Base-by-base conservation (phyloP, 805 yeast genomes). In the Yarrowia deformans region DNA sequence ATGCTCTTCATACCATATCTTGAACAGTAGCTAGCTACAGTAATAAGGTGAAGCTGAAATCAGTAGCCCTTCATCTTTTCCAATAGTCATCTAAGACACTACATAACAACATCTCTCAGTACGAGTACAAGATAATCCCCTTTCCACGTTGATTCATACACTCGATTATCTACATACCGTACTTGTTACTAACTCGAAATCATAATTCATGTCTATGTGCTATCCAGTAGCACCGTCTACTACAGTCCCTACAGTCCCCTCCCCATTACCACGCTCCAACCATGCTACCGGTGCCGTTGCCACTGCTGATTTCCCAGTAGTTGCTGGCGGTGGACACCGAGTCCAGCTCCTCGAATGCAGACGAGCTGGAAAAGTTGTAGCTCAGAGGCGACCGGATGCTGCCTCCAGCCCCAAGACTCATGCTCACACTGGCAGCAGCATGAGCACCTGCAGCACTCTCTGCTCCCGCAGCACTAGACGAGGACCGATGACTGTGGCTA, bases 231-330 rank as follows among this genome's bases (percentile, higher is more conserved):
- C 61, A 55, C 46, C 61, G 35, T 55, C 61, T 39, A 55, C 50
- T 23, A n/a, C n/a, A 23, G 8, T 2, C 35, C 39, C 4, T 34
- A 8, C 40, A 5, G n/a, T n/a, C n/a, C 29, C 23, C 5, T 7
- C 35, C 8, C 5, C 23, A 5, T 14, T 56, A 63, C 68, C 68
- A 63, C 19, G 68, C 68, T 12, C 68, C 68, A 16, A 63, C 68
- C 68, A 63, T 49, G 29, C 68, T 63, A 8, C 60, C 45, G 18
- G 60, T 54, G 32, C 68, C 68, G 32, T 49, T 49, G 8, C 68
- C 68, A 13, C 56, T 48, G 48, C 56, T 48, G 37, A 63, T 49
- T 39, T 63, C 68, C 68, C 68, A 63, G 39, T 63, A 63, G 32
- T 63, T 63, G 37, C 48, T 39, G 18, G 56, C 56, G 14, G 68